phyloP scores from a whole-genome alignment of 352 stramenopile species.

The Phytophthora rubi region DNA sequence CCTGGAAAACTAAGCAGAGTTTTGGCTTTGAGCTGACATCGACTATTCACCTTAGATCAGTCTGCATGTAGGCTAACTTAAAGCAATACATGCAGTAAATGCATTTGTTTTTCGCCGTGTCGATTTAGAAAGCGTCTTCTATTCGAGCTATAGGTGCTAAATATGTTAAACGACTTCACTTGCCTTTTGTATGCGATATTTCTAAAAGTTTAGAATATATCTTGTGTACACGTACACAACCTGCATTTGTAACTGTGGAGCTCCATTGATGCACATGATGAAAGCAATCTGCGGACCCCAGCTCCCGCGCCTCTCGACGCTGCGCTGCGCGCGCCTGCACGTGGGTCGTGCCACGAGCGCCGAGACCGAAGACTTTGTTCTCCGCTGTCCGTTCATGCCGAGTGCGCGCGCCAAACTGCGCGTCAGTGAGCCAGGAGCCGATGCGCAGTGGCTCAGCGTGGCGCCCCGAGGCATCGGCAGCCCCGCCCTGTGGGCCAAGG shows the following conservation, averaged over 20 bases:
- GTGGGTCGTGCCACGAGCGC: constrained; percentile 50
- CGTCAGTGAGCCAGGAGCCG: constrained; percentile 31
- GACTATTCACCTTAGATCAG: too few relatives aligned
- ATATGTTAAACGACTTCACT: background rate
- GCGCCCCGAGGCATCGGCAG: constrained; percentile 61
- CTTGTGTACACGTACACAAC: background rate
- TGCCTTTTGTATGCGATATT: too few relatives aligned
- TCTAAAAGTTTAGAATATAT: background rate
- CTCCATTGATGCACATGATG: constrained; percentile 16
- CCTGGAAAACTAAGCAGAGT: constrained; percentile 37
- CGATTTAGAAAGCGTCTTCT: background rate
- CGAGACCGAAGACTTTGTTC: constrained; percentile 54
- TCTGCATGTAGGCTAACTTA: too few relatives aligned
- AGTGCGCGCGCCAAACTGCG: constrained; percentile 37
- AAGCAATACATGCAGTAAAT: too few relatives aligned
- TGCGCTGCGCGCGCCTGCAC: constrained; percentile 44
- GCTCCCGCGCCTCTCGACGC: constrained; percentile 11
- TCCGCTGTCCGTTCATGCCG: constrained; percentile 26
- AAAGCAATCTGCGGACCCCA: constrained; percentile 1
- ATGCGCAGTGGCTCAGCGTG: constrained; percentile 30
- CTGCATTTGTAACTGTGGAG: background rate
- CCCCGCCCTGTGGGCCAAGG: constrained; percentile 69
- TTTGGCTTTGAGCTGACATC: too few relatives aligned
- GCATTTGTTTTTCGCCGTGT: too few relatives aligned
- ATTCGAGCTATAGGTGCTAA: background rate